Percentiles rank a stretch among this genome's conserved stretches.
Evolutionary conservation across 2,329 filamentous ascomycete genomes (phyloP).

Genomic region (Parastagonospora nodorum): DNA sequence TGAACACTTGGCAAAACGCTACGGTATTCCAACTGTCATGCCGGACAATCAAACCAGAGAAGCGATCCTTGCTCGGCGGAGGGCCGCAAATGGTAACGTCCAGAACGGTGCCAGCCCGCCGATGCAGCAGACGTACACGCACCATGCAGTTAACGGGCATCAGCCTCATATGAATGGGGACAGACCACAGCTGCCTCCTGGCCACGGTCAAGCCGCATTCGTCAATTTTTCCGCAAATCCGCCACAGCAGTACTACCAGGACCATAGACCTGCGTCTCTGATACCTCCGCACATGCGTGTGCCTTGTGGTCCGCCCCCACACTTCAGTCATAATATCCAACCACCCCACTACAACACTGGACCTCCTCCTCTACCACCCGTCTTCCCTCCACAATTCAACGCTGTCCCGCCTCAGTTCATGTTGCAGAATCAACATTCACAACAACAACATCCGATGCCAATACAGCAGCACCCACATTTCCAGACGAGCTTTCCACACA

Average conservation of each 20-base stretch:
- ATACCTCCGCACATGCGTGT: conserved; percentile 8
- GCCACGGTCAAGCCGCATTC: conserved; percentile 48
- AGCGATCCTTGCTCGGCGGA: conserved; percentile 55
- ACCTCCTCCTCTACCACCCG: not conserved
- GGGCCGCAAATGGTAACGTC: conserved; percentile 69
- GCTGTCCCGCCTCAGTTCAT: conserved; percentile 19
- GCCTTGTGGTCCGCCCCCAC: conserved; percentile 4
- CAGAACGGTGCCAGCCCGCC: conserved; percentile 35
- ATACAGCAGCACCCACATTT: conserved; percentile 26
- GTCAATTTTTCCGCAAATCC: conserved; percentile 58
- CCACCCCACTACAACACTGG: not conserved
- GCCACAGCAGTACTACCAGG: conserved; percentile 69
- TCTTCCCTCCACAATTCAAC: conserved; percentile 11
- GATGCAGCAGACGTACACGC: conserved; percentile 18
- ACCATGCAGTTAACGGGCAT: conserved; percentile 24
- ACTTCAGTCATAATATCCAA: not conserved
- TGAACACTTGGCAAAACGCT: conserved; percentile 78
- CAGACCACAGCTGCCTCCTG: conserved; percentile 13
- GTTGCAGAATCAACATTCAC: conserved; percentile 16
- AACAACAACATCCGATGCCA: conserved; percentile 3
- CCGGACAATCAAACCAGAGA: conserved; percentile 56
- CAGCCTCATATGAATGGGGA: conserved; percentile 27
- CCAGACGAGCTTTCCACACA: conserved; percentile 50
- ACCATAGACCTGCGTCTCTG: conserved; percentile 56
- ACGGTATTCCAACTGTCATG: conserved; percentile 85